Evolutionary conservation across 495 filamentous ascomycete species (phyloP), one percentile per base, ranked within the genome.

Genomic region (Tuber melanosporum): DNA sequence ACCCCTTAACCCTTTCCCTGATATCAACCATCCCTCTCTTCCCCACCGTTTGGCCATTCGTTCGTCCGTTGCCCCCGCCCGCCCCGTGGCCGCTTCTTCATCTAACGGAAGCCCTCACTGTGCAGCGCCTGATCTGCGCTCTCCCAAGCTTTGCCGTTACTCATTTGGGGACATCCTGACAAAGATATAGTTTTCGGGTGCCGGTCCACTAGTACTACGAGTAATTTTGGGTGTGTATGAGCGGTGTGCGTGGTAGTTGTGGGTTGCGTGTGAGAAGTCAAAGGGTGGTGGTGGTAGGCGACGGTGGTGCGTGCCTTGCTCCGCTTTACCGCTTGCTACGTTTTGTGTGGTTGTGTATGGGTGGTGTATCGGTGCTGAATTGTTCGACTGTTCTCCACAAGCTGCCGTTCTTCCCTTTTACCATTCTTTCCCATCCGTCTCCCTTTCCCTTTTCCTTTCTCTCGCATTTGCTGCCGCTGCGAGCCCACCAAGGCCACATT

Each of bases 341-440:
- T 66, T 66, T 66, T 66, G 57, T 36, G 32, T 15, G 26, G 57
- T 66, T 36, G 12, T 66, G 57, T 36, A 66, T 32, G 57, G 57
- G 26, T 66, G 57, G 26, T 32, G 57, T 32, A 66, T 66, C 10
- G 57, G 57, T 66, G 57, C 57, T 66, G 57, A 14, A 26, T 36
- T 36, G 57, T 36, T 26, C 57, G 26, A 66, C 57, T 36, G 57
- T 36, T 66, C 57, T 14, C 26, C 26, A 66, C 14, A 66, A 66
- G 57, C 32, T 66, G 26, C 32, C 32, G 41, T 78, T 62, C 73
- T 78, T 80, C 78, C 76, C 44, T 78, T 74, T 45, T 74, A 77
- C 73, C 70, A 79, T 79, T 71, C 44, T 42, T 70, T 47, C 74
- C 66, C 73, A 71, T 71, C 41, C 66, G 36, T 52, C 70, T 72